Percentiles rank a stretch among this genome's conserved stretches.
These are phyloP conservation scores for Mesembryanthemum crystallinum DNA, from an alignment of 148 eudicot species.

Conservation along the genomic window DNA sequence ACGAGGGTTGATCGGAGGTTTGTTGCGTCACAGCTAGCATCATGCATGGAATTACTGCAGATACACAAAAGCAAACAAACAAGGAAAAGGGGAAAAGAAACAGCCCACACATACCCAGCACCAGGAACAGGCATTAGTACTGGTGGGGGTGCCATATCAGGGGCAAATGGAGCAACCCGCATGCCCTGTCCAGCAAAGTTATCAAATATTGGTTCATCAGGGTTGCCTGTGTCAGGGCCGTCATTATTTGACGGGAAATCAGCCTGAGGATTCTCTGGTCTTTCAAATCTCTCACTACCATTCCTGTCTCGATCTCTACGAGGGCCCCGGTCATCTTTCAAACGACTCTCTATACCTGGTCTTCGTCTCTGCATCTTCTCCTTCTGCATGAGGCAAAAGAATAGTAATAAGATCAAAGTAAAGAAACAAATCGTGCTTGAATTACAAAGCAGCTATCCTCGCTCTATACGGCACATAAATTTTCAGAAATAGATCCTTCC, in stretches of 20 bases:
- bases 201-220: conserved; percentile 79
- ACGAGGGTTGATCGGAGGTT: neutral
- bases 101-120: conserved; percentile 63
- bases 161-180: conserved; percentile 59
- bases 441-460: neutral
- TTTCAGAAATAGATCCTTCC: neutral
- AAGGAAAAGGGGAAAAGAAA: neutral
- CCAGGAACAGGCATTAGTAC: conserved; percentile 99
- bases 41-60: neutral
- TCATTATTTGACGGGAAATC: conserved; percentile 59
- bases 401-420: neutral
- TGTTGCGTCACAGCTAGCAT: neutral
- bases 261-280: conserved; percentile 57
- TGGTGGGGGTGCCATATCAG: conserved; percentile 87
- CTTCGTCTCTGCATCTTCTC: conserved; percentile 74
- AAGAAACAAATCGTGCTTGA: too few relatives aligned
- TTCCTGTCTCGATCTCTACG: conserved; percentile 74
- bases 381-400: conserved; percentile 45
- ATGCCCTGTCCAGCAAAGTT: conserved; percentile 75
- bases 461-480: neutral
- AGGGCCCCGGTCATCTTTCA: conserved; percentile 73
- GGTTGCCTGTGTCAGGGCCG: conserved; percentile 57
- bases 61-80: neutral
- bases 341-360: conserved; percentile 53
- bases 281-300: conserved; percentile 65